phyloP scores from a whole-genome alignment of 805 yeast species.

The Monosporozyma yasuniensis region DNA sequence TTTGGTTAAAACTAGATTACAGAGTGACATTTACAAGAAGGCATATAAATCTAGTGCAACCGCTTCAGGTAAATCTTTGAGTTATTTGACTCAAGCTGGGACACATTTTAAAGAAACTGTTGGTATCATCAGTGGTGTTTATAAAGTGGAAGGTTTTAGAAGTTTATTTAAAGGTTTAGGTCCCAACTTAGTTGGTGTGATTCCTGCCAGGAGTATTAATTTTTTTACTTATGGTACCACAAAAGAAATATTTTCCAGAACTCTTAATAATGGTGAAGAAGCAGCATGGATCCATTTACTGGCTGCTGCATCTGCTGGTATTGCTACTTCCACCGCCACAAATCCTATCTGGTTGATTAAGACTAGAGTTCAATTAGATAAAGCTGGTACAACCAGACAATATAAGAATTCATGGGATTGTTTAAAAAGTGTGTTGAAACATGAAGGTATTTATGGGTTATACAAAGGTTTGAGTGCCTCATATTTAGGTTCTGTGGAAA shows the following conservation, averaged over 20 bases:
- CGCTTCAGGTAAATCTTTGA: slow-evolving; percentile 10
- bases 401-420: slow-evolving; percentile 87
- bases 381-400: slow-evolving; percentile 48
- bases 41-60: slow-evolving; percentile 32
- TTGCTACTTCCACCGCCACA: slow-evolving; percentile 90
- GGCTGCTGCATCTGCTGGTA: slow-evolving; percentile 86
- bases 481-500: slow-evolving; percentile 85
- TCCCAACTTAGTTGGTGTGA: slow-evolving; percentile 93
- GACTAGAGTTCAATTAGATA: slow-evolving; percentile 88
- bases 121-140: slow-evolving; percentile 58
- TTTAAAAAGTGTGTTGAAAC: slow-evolving; percentile 50
- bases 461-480: slow-evolving; percentile 93
- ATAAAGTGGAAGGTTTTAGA: slow-evolving; percentile 67
- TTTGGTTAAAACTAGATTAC: slow-evolving; percentile 90
- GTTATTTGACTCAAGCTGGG: slow-evolving; percentile 38
- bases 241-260: slow-evolving; percentile 60
- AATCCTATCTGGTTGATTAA: slow-evolving; percentile 97
- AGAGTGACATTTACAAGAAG: slow-evolving; percentile 70
- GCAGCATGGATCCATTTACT: slow-evolving; percentile 76
- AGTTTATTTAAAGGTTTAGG: slow-evolving; percentile 93
- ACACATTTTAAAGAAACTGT: slow-evolving; percentile 81
- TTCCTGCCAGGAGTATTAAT: slow-evolving; percentile 95
- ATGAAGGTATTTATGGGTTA: slow-evolving; percentile 74
- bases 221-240: slow-evolving; percentile 95
- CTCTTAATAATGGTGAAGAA: slow-evolving; percentile 67